Evolutionary conservation across 2,329 filamentous ascomycete species (phyloP).

Genomic region (Niveomyces coronatus): DNA sequence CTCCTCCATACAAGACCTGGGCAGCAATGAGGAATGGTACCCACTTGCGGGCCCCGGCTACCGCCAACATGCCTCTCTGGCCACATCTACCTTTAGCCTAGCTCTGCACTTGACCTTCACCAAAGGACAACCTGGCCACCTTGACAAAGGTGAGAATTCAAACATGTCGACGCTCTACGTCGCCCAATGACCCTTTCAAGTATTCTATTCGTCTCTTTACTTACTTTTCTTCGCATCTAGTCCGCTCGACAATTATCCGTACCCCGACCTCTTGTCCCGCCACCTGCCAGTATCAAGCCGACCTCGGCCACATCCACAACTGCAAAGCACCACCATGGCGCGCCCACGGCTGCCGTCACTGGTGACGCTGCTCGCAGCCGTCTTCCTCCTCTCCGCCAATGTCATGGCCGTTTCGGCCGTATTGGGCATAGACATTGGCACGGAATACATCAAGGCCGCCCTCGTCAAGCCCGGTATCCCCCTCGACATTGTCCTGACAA

Average conservation of each 20-base stretch:
- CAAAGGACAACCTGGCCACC: constrained; percentile 4
- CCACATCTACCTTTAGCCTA: constrained; percentile 10
- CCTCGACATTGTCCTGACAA: constrained; percentile 94
- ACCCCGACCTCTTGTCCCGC: neutral
- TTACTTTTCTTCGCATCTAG: neutral
- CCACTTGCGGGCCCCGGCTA: too few species aligned
- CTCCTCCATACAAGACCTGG: too few species aligned
- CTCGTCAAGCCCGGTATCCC: constrained; percentile 95
- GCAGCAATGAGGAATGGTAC: too few species aligned
- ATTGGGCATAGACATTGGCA: constrained; percentile 86
- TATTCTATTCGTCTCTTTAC: neutral
- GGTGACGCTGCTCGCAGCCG: constrained; percentile 27
- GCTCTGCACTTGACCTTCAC: neutral
- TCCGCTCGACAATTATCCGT: neutral
- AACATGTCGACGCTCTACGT: neutral
- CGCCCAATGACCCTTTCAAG: neutral
- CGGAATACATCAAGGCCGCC: constrained; percentile 92
- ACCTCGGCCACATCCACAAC: neutral
- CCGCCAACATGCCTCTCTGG: constrained; percentile 7
- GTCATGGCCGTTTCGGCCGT: constrained; percentile 58
- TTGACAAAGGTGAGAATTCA: neutral
- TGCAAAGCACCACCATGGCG: constrained; percentile 19
- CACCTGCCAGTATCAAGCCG: too few species aligned
- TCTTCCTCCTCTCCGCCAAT: constrained; percentile 29
- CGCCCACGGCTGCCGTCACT: constrained; percentile 24